phyloP scores from a whole-genome alignment of 2,329 filamentous ascomycete species.

The Penicillium sp. region DNA sequence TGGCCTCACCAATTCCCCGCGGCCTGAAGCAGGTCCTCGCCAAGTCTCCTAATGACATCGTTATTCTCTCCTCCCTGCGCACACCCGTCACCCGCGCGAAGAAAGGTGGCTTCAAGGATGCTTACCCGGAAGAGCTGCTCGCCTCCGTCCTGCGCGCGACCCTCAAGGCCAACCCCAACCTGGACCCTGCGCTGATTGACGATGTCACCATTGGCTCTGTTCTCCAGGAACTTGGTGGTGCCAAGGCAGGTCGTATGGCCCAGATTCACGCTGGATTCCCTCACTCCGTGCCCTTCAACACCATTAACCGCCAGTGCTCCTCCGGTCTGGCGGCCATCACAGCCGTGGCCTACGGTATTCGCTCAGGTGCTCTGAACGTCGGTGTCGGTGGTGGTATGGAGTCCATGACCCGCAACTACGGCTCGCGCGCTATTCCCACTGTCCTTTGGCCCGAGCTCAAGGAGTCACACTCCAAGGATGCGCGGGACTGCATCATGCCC shows the following conservation, averaged over 20 bases:
- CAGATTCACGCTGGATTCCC: slow-evolving; percentile 79
- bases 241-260: slow-evolving; percentile 88
- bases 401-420: slow-evolving; percentile 94
- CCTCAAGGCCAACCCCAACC: slow-evolving; percentile 67
- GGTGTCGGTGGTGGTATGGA: slow-evolving; percentile 91
- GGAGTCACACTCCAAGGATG: slow-evolving; percentile 64
- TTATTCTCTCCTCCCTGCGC: slow-evolving; percentile 86
- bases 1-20: slow-evolving; percentile 53
- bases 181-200: slow-evolving; percentile 67
- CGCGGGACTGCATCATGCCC: slow-evolving; percentile 84
- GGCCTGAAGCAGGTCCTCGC: slow-evolving; percentile 73
- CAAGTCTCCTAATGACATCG: slow-evolving; percentile 76
- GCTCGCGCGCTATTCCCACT: slow-evolving; percentile 75
- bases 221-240: slow-evolving; percentile 83
- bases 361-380: slow-evolving; percentile 66
- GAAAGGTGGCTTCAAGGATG: slow-evolving; percentile 79
- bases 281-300: slow-evolving; percentile 72
- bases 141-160: slow-evolving; percentile 63
- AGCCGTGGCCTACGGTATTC: slow-evolving; percentile 69
- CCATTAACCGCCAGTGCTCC: slow-evolving; percentile 83
- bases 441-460: slow-evolving; percentile 73
- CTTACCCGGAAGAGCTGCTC: slow-evolving; percentile 87
- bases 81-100: slow-evolving; percentile 82
- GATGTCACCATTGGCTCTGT: slow-evolving; percentile 88
- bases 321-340: slow-evolving; percentile 76